Conservation (phyloP, 345 rosid species). For the Rubroshorea leprosula region DNA sequence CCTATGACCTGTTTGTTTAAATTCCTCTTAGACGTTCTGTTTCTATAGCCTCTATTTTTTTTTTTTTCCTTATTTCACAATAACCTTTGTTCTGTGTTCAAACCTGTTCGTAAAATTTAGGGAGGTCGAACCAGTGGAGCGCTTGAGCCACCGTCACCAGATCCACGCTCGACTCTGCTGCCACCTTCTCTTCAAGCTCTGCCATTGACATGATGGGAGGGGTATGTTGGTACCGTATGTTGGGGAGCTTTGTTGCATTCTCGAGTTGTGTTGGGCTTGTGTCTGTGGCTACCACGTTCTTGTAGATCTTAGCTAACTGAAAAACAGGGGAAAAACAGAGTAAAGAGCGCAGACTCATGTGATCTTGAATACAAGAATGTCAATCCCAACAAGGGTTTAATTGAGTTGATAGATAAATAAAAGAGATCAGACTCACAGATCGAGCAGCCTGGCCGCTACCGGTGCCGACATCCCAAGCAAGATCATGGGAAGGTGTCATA, state of each 20-base stretch:
- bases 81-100: too few species aligned
- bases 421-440: conserved; percentile 35
- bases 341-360: background rate
- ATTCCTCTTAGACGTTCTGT: background rate
- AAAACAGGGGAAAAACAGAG: background rate
- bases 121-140: conserved; percentile 70
- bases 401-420: background rate
- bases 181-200: conserved; percentile 33
- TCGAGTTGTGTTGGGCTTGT: conserved; percentile 50
- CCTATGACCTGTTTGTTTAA: too few species aligned
- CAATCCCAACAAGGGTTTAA: too few species aligned
- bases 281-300: conserved; percentile 53
- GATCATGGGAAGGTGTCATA: conserved; percentile 52
- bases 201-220: conserved; percentile 45
- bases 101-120: conserved; percentile 42
- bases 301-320: conserved; percentile 59
- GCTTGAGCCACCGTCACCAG: conserved; percentile 70
- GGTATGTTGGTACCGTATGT: conserved; percentile 44
- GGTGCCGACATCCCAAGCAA: conserved; percentile 86
- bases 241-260: conserved; percentile 35
- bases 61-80: too few species aligned
- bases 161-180: conserved; percentile 54
- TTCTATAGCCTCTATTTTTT: too few species aligned
- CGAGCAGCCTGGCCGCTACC: conserved; percentile 84
- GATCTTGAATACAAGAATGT: background rate